Conservation (phyloP, 2,329 filamentous ascomycete genomes). For the Simplicillium aogashimaense region DNA sequence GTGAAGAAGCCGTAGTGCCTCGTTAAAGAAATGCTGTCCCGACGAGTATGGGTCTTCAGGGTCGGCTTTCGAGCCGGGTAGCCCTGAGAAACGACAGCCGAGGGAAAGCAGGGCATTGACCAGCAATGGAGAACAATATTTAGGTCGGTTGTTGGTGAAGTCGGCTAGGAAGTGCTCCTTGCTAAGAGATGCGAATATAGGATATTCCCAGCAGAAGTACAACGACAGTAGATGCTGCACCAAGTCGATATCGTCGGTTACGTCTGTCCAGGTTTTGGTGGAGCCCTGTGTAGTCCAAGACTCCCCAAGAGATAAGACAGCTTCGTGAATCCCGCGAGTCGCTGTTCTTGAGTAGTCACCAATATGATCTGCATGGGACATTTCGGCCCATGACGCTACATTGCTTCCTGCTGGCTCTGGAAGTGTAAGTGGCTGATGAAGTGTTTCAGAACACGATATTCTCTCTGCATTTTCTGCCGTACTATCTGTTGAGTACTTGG, state of each 20-base stretch:
- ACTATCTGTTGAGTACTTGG: too few relatives aligned
- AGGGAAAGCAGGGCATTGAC: slow-evolving; percentile 57
- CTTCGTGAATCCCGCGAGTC: slow-evolving; percentile 32
- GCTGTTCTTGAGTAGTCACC: slow-evolving; percentile 20
- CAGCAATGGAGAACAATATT: slow-evolving; percentile 58
- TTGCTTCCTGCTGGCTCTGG: slow-evolving; percentile 28
- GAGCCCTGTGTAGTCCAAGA: slow-evolving; percentile 32
- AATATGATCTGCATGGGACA: slow-evolving; percentile 22
- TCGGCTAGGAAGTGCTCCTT: slow-evolving; percentile 62
- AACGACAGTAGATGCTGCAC: slow-evolving; percentile 55
- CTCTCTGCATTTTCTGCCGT: too few relatives aligned
- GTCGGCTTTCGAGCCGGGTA: slow-evolving; percentile 52
- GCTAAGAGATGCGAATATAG: slow-evolving; percentile 63
- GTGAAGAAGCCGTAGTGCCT: slow-evolving; percentile 51
- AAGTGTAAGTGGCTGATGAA: slow-evolving; percentile 18
- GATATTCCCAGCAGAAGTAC: slow-evolving; percentile 70
- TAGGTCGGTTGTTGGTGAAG: slow-evolving; percentile 47
- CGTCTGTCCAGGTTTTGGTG: slow-evolving; percentile 45
- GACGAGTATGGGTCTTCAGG: slow-evolving; percentile 53
- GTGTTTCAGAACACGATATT: too few relatives aligned
- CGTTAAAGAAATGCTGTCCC: slow-evolving; percentile 66
- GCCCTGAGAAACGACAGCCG: slow-evolving; percentile 59
- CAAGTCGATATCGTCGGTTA: slow-evolving; percentile 47
- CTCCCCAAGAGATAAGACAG: slow-evolving; percentile 36
- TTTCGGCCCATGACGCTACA: slow-evolving; percentile 41